These are phyloP conservation scores for Plasmodium malariae DNA, from an alignment of 169 alveolate genomes.

Conservation along the genomic window DNA sequence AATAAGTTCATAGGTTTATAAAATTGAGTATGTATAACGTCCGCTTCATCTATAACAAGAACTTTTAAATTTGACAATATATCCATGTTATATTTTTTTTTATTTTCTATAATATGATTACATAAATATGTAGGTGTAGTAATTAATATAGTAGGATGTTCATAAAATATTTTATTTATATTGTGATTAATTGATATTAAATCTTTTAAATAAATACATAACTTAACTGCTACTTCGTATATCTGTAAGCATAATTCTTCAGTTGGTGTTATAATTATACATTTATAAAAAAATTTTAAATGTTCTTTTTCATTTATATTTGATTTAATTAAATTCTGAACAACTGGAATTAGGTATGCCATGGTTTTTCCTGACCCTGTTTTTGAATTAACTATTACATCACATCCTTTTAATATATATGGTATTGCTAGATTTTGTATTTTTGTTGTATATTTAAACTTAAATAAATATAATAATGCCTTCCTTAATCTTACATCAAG, in stretches of 20 bases:
- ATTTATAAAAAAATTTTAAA: conserved; percentile 69
- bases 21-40: conserved; percentile 79
- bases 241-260: conserved; percentile 81
- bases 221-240: conserved; percentile 52
- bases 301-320: conserved; percentile 41
- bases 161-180: conserved; percentile 46
- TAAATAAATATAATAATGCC: conserved; percentile 44
- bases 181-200: conserved; percentile 70
- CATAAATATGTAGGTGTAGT: conserved; percentile 77
- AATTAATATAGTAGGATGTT: conserved; percentile 78
- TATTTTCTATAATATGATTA: conserved; percentile 55
- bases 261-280: conserved; percentile 83
- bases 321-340: conserved; percentile 58
- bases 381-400: conserved; percentile 81
- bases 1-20: conserved; percentile 68
- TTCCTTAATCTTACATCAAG: conserved; percentile 67
- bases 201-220: conserved; percentile 60
- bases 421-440: conserved; percentile 78
- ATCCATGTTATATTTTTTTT: conserved; percentile 60
- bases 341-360: conserved; percentile 83
- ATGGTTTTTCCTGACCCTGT: conserved; percentile 88
- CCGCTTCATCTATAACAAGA: conserved; percentile 86
- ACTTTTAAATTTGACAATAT: conserved; percentile 53
- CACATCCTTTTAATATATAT: conserved; percentile 80
- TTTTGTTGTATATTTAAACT: conserved; percentile 39